Conservation (phyloP, 805 yeast species). For the Candida wancherniae region DNA sequence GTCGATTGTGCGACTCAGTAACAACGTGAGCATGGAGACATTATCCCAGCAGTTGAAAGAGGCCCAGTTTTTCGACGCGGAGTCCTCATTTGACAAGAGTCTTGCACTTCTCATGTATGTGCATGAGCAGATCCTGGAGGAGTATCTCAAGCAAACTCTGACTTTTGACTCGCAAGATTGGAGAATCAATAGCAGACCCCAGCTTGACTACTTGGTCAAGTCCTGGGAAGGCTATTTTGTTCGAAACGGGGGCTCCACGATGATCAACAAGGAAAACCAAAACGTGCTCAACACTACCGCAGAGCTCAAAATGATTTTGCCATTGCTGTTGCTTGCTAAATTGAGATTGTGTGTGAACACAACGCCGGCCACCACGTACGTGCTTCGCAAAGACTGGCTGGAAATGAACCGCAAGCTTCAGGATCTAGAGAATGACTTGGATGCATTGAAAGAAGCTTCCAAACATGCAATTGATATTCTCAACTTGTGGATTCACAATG, state of each 20-base stretch:
- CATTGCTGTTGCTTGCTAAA: constrained; percentile 61
- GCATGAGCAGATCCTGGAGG: constrained; percentile 60
- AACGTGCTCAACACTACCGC: constrained; percentile 49
- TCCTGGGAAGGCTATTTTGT: constrained; percentile 66
- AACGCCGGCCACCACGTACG: constrained; percentile 55
- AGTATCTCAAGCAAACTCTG: constrained; percentile 23
- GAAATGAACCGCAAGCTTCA: constrained; percentile 55
- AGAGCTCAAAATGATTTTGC: constrained; percentile 59
- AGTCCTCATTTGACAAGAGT: constrained; percentile 45
- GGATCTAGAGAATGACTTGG: constrained; percentile 46
- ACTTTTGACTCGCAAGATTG: constrained; percentile 53
- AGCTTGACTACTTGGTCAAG: constrained; percentile 51
- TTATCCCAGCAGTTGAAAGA: constrained; percentile 45
- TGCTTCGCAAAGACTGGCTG: constrained; percentile 65
- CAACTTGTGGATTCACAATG: constrained; percentile 67
- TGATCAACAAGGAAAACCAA: constrained; percentile 47
- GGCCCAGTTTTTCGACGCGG: constrained; percentile 29
- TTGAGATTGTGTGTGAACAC: constrained; percentile 59
- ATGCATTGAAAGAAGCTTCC: constrained; percentile 61
- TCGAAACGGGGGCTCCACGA: constrained; percentile 58
- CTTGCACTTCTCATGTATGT: constrained; percentile 58
- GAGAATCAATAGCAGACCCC: constrained; percentile 60
- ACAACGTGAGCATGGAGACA: constrained; percentile 45
- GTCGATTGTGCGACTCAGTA: constrained; percentile 49
- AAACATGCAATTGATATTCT: constrained; percentile 54